Evolutionary conservation across 1,284 basidiomycete genomes (phyloP), one percentile per base, ranked within the genome.

Genomic region (Ceratobasidium sp.): DNA sequence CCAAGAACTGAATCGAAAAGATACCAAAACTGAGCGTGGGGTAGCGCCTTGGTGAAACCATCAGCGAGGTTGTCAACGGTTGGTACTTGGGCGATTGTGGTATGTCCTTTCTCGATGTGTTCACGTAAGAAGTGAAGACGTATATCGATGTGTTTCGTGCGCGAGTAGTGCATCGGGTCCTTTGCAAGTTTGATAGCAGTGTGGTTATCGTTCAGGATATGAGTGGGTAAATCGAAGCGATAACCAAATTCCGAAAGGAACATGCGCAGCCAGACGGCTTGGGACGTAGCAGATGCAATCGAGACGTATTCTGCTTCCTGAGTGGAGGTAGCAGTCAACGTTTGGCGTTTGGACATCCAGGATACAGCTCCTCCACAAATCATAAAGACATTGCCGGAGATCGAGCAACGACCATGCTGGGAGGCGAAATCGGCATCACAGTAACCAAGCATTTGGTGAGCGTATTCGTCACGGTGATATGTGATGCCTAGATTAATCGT

Each of bases 291-390:
- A 27, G 83, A 81, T 12, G 81, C 71, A 7, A 81, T 46, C 0
- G 83, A 84, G 35, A 83, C 80, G 68, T 83, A 85, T 79, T 86
- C 84, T 4, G 88, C 83, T 60, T 88, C 86, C 0, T 81, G 81
- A 0, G 85, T 84, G 0, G 85, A 88, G 2, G 79, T 75, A 0
- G 86, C 81, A 6, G 85, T 82, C 0, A 83, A 82, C 2, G 77
- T 55, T 78, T 88, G 87, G 41, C 85, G 83, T 46, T 84, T 82
- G 0, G 86, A 85, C 20, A 77, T 75, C 87, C 86, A 88, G 4
- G 83, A 82, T 54, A 88, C 79, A 2, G 83, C 73, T 20, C 82
- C 83, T 3, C 82, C 81, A 27, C 81, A 80, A 27, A 84, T 60
- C 12, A 79, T 81, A 79, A 85, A 85, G 10, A 81, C 78, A 77